Conservation (phyloP, 2,329 filamentous ascomycete genomes). For the Amauroascus niger region DNA sequence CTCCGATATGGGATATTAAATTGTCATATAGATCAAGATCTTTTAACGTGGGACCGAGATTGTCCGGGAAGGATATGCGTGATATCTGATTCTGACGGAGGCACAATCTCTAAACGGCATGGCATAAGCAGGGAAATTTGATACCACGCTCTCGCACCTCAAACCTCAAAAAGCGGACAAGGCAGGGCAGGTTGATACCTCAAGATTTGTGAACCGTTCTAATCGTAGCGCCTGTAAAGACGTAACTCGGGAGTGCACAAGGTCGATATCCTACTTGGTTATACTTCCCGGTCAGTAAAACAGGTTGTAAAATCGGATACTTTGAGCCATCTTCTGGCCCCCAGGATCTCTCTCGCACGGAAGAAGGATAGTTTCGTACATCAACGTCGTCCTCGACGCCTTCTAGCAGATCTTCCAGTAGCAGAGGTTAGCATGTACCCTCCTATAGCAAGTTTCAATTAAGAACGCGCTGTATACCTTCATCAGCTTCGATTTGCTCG, state of each 20-base stretch:
- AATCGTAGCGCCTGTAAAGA: slow-evolving; percentile 71
- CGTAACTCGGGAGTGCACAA: slow-evolving; percentile 74
- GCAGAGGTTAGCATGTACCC: not conserved
- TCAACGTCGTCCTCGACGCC: slow-evolving; percentile 48
- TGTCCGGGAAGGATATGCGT: slow-evolving; percentile 62
- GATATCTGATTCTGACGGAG: slow-evolving; percentile 87
- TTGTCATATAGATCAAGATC: slow-evolving; percentile 98
- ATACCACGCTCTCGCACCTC: too few relatives aligned
- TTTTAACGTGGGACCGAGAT: slow-evolving; percentile 55
- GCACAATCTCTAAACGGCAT: slow-evolving; percentile 53
- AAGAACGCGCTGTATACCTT: slow-evolving; percentile 46
- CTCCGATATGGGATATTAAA: slow-evolving; percentile 74
- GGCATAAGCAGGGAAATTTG: slow-evolving; percentile 11
- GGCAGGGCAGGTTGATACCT: slow-evolving; percentile 34
- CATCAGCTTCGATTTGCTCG: slow-evolving; percentile 70
- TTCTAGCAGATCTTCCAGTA: slow-evolving; percentile 46
- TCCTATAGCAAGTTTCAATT: not conserved
- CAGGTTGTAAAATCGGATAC: not conserved
- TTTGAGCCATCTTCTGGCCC: not conserved
- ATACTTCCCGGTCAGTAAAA: slow-evolving; percentile 23
- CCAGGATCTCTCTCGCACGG: not conserved
- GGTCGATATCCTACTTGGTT: slow-evolving; percentile 61
- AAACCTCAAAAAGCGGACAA: not conserved
- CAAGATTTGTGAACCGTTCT: slow-evolving; percentile 67
- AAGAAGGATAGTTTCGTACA: slow-evolving; percentile 25